Conservation (phyloP, 2,329 filamentous ascomycete genomes). For the Diaporthe amygdali region DNA sequence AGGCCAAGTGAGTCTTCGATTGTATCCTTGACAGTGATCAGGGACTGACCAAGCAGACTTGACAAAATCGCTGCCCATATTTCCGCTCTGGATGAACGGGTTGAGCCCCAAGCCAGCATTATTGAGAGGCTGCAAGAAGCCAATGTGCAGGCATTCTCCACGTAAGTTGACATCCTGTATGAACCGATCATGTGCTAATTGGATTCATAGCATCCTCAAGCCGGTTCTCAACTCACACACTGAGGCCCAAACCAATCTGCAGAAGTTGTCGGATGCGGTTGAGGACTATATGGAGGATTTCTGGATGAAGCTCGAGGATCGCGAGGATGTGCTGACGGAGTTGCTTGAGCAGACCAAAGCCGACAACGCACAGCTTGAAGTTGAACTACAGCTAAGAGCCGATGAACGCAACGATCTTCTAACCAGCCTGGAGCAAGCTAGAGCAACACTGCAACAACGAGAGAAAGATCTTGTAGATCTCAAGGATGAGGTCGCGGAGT, state of each 20-base stretch:
- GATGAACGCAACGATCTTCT: neutral
- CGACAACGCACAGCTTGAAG: neutral
- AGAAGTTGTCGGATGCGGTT: neutral
- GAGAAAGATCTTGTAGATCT: slow-evolving; percentile 16
- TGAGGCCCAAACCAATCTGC: slow-evolving; percentile 9
- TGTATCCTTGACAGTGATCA: neutral
- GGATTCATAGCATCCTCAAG: slow-evolving; percentile 1
- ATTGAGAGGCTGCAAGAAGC: slow-evolving; percentile 11
- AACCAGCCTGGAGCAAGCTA: neutral
- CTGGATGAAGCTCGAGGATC: slow-evolving; percentile 23
- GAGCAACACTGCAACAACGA: neutral
- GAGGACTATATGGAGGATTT: slow-evolving; percentile 14
- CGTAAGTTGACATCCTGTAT: neutral
- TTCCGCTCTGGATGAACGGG: neutral
- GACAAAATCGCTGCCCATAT: slow-evolving; percentile 12
- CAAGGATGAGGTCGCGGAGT: slow-evolving; percentile 26
- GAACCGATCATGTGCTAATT: neutral
- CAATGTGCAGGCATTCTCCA: slow-evolving; percentile 1
- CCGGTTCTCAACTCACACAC: slow-evolving; percentile 5
- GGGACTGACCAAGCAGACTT: slow-evolving; percentile 13
- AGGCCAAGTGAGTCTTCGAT: slow-evolving; percentile 13
- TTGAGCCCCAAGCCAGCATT: neutral
- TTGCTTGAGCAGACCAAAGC: slow-evolving; percentile 1
- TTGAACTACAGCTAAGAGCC: neutral
- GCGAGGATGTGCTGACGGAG: slow-evolving; percentile 15